Conservation (phyloP, 768 basidiomycete genomes). For the Lentinula aciculospora region DNA sequence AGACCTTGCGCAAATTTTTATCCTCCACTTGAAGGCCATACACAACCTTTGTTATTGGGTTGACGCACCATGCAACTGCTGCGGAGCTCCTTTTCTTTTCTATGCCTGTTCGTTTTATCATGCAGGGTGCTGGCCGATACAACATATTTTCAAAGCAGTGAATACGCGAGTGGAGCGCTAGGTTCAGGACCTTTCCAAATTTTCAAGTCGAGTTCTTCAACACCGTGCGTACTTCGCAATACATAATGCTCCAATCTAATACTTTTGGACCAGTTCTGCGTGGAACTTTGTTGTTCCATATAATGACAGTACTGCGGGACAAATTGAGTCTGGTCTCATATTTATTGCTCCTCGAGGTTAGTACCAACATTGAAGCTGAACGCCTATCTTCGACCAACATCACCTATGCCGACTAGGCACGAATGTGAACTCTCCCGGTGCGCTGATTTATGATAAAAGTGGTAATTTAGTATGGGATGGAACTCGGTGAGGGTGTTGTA, state of each 20-base stretch:
- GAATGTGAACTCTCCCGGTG: neutral
- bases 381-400: no score
- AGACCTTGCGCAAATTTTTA: neutral
- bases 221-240: neutral
- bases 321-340: neutral
- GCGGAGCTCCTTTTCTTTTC: neutral
- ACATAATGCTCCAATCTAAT: neutral
- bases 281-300: slow-evolving; percentile 5
- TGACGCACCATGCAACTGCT: neutral
- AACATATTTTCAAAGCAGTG: neutral
- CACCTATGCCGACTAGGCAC: slow-evolving; percentile 3
- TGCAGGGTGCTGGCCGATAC: neutral
- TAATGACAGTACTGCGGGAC: neutral
- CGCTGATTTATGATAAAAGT: neutral
- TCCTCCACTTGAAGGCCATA: no score
- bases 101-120: neutral
- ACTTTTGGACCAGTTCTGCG: neutral
- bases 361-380: neutral
- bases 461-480: slow-evolving; percentile 5
- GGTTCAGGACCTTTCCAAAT: slow-evolving; percentile 1
- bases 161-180: slow-evolving; percentile 1
- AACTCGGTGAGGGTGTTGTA: neutral
- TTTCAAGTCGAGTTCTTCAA: slow-evolving; percentile 1
- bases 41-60: neutral
- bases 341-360: slow-evolving; percentile 6